Evolutionary conservation across 495 filamentous ascomycete genomes (phyloP), one percentile per base, ranked within the genome.

Genomic region (Rostrohypoxylon terebratum): DNA sequence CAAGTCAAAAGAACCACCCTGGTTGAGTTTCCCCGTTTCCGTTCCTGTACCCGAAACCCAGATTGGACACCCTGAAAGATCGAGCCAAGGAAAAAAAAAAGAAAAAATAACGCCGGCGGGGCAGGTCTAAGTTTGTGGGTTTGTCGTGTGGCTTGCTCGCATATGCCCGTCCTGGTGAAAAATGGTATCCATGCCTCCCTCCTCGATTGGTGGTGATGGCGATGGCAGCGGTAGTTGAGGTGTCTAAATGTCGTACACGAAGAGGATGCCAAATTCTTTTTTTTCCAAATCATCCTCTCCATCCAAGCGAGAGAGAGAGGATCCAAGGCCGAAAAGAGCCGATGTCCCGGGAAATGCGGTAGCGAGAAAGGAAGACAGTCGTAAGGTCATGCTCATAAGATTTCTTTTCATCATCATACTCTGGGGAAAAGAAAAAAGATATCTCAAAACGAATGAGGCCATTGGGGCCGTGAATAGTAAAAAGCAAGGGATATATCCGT

Each of bases 351-450:
- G 20, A 25, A 18, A 40, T 38, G 59, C 38, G 38, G 14, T 53
- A 63, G 21, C 13, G 25, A 48, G 58, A 47, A 60, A 48, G 42
- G 16, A 50, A 53, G 38, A n/a, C 3, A 21, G 59, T 71, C 68
- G 55, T 71, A 61, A 66, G 13, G 21, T 72, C 69, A 55, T 72
- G 47, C 54, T 34, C 40, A 33, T 48, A 28, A 50, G n/a, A 16
- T 33, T 53, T 53, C 20, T 63, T 63, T 54, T 67, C 48, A 38
- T 72, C 57, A 40, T 72, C 69, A 44, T 72, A 5, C 6, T 28
- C 28, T 28, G 28, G 6, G 67, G 44, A 53, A 34, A 59, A 63
- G 23, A 40, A 48, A 34, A 42, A 47, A 51, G 28, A 40, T 23
- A 28, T 28, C 28, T 28, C 28, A 42, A 59, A 54, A 34, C 8